Conservation (phyloP, 306 rosid species). For the Betula pendula region DNA sequence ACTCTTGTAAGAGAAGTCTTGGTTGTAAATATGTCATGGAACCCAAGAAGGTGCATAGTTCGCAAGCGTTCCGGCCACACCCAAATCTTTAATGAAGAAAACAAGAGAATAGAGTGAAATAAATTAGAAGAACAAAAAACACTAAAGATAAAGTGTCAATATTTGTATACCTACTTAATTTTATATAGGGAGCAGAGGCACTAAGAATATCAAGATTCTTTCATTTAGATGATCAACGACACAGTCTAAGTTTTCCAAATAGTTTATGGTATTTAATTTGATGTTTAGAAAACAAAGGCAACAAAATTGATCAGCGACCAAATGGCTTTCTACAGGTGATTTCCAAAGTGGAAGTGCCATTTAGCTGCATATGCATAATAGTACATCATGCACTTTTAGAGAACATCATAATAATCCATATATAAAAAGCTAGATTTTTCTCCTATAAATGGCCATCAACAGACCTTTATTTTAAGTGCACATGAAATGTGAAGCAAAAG, state of each 20-base stretch:
- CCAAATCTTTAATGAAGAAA: conserved; percentile 56
- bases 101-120: conserved; percentile 21
- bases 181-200: background rate
- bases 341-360: background rate
- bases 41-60: conserved; percentile 80
- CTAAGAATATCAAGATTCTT: background rate
- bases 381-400: background rate
- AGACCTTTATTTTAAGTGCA: conserved; percentile 63
- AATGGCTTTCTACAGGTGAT: background rate
- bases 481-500: conserved; percentile 57
- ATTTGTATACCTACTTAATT: background rate
- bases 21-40: conserved; percentile 53
- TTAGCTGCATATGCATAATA: background rate
- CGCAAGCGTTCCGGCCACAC: conserved; percentile 82
- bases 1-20: conserved; percentile 67
- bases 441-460: conserved; percentile 16
- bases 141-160: background rate
- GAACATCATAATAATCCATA: conserved; percentile 7
- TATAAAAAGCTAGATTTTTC: background rate
- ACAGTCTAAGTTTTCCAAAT: background rate
- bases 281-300: background rate
- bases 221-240: background rate
- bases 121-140: background rate
- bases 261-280: background rate
- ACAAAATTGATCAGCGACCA: background rate